Evolutionary conservation across 1,139 yeast species (phyloP).

Genomic region (Geotrichum klebahnii): DNA sequence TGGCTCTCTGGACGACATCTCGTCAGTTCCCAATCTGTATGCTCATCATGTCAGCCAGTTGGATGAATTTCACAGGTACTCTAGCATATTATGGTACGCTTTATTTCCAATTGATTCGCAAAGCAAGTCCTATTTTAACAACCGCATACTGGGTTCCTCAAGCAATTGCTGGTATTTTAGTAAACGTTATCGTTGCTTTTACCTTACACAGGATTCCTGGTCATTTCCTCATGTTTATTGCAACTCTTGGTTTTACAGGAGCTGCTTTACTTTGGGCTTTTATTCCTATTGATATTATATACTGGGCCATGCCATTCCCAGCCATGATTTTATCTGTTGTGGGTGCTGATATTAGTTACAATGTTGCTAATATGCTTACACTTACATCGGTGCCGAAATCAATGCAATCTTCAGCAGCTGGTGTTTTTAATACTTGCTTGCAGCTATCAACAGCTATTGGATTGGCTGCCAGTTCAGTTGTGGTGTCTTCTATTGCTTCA

Average conservation of each 20-base stretch:
- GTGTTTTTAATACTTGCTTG: conserved; percentile 44
- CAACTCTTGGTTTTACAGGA: conserved; percentile 38
- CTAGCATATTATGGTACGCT: conserved; percentile 42
- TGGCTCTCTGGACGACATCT: conserved; percentile 38
- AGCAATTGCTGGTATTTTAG: conserved; percentile 41
- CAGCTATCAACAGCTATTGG: conserved; percentile 44
- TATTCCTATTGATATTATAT: conserved; percentile 36
- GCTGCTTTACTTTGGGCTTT: conserved; percentile 45
- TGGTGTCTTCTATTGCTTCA: conserved; percentile 37
- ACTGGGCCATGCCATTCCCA: conserved; percentile 47
- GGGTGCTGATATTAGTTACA: conserved; percentile 48
- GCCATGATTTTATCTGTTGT: conserved; percentile 41
- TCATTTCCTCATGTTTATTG: conserved; percentile 38
- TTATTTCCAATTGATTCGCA: conserved; percentile 42
- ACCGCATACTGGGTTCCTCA: conserved; percentile 43
- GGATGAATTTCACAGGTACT: conserved; percentile 44
- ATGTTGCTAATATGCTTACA: conserved; percentile 44
- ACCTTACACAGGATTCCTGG: conserved; percentile 45
- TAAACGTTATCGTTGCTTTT: conserved; percentile 45
- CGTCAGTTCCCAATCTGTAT: conserved; percentile 38
- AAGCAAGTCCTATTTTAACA: conserved; percentile 41
- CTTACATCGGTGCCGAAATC: conserved; percentile 41
- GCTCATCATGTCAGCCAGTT: conserved; percentile 38
- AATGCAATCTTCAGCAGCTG: conserved; percentile 46
- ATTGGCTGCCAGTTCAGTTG: conserved; percentile 42